A percentile compares a stretch with the other conserved stretches of the same genome.
phyloP scores from a whole-genome alignment of 2,329 filamentous ascomycete species.

The Zasmidium citrigriseum region DNA sequence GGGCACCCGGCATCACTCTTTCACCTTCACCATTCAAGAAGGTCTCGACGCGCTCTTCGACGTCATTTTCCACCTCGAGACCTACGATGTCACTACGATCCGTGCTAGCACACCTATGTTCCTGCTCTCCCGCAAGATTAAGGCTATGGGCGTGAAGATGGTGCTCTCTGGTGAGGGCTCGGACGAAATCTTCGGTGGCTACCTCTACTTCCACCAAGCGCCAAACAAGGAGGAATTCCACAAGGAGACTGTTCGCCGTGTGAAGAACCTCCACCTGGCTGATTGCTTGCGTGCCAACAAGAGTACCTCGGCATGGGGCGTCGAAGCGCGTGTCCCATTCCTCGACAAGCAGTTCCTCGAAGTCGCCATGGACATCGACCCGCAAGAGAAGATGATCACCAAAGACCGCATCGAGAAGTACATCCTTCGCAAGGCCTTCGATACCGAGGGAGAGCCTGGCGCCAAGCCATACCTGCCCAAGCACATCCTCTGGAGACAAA shows the following conservation, averaged over 20 bases:
- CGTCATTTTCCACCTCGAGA: conserved; percentile 97
- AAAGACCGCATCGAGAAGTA: conserved; percentile 87
- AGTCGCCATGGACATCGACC: conserved; percentile 89
- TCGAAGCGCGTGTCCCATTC: conserved; percentile 97
- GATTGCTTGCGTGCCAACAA: conserved; percentile 99
- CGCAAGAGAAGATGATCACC: conserved; percentile 92
- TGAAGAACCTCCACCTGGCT: conserved; percentile 95
- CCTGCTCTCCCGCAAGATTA: conserved; percentile 95
- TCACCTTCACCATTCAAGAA: conserved; percentile 97
- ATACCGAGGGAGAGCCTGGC: conserved; percentile 75
- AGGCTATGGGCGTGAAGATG: conserved; percentile 99
- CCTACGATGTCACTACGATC: conserved; percentile 97
- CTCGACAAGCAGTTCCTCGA: conserved; percentile 97
- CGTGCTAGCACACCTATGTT: conserved; percentile 99
- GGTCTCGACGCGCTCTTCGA: conserved; percentile 95
- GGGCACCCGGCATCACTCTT: conserved; percentile 95
- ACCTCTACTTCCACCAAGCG: conserved; percentile 96
- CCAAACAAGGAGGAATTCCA: conserved; percentile 92
- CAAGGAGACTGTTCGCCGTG: conserved; percentile 86
- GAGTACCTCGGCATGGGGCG: conserved; percentile 95
- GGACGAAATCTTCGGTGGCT: conserved; percentile 97
- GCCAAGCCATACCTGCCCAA: conserved; percentile 87
- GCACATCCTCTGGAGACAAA: conserved; percentile 95
- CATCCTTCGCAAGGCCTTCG: conserved; percentile 96
- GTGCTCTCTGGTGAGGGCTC: conserved; percentile 94